These are phyloP conservation scores for Cercis canadensis DNA, from an alignment of 306 rosid species.

Conservation along the genomic window DNA sequence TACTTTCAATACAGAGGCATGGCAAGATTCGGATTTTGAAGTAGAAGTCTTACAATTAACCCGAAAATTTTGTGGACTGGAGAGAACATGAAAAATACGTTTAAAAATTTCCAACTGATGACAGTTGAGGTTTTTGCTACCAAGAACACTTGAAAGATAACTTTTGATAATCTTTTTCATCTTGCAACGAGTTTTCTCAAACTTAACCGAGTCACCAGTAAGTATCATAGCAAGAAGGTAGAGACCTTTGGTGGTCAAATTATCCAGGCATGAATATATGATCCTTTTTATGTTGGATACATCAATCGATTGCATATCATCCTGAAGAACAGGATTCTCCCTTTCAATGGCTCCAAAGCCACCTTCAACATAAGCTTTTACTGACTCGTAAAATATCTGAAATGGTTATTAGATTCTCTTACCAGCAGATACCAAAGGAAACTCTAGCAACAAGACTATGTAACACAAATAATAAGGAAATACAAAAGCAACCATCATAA, in stretches of 20 bases:
- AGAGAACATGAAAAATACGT: constrained; percentile 56
- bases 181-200: constrained; percentile 66
- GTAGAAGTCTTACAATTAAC: constrained; percentile 39
- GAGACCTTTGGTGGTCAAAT: constrained; percentile 73
- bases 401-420: constrained; percentile 22
- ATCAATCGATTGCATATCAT: constrained; percentile 37
- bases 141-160: constrained; percentile 49
- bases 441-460: background rate
- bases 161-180: constrained; percentile 60
- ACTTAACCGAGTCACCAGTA: constrained; percentile 47
- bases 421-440: background rate
- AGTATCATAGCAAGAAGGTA: constrained; percentile 60
- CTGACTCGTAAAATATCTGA: constrained; percentile 75
- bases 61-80: constrained; percentile 56
- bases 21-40: constrained; percentile 40
- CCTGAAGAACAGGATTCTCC: constrained; percentile 42
- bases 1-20: constrained; percentile 46
- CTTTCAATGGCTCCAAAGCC: constrained; percentile 58
- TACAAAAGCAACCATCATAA: too few relatives aligned
- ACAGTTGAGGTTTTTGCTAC: constrained; percentile 32
- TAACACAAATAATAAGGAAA: background rate
- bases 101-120: constrained; percentile 42
- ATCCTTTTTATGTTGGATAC: constrained; percentile 37
- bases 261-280: constrained; percentile 56
- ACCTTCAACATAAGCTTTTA: constrained; percentile 57